Base-by-base conservation (phyloP, 1,139 yeast genomes). In the Arxiozyma slooffiae region DNA sequence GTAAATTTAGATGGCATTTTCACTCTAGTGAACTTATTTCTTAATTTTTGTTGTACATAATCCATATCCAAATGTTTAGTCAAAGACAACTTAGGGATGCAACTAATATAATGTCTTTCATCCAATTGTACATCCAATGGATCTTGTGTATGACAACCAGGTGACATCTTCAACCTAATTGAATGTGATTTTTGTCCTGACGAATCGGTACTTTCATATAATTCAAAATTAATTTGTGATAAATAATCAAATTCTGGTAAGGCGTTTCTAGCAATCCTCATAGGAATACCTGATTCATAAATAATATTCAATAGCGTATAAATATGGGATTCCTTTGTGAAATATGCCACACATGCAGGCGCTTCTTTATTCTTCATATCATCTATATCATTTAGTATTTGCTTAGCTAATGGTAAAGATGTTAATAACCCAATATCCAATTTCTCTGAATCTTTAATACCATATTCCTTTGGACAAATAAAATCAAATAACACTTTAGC, bases 381-480 rank as follows among this genome's bases (percentile, higher is more conserved):
- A 54, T 85, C 82, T 52, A 94, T 80, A 64, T 92, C 97, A 40
- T 77, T 73, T 48, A 92, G 69, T 41, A 94, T 85, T 69, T 88
- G 96, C 67, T 82, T 86, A 1, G 97, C 95, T 59, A 94, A 76
- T 2, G 99, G 99, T 61, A 94, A 76, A 1, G 97, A 88, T 0
- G 99, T 94, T 59, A 94, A 74, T 53, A 94, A 73, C 2, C 99
- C 98, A 71, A 94, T 94, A 67, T 94, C 98, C 54, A 94, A 75
- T 66, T 94, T 94, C 67, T 94, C 98, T 63, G 85, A 86, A 62
- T 89, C 96, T 57, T 90, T 90, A 58, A 94, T 94, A 56, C 99
- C 99, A 64, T 94, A 94, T 65, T 94, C 98, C 68, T 94, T 97
- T 14, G 99, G 99, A 68, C 98, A 92, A 49, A 94, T 89, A 62